Base-by-base conservation (phyloP, 2,329 filamentous ascomycete species). In the Botrytis fabae region DNA sequence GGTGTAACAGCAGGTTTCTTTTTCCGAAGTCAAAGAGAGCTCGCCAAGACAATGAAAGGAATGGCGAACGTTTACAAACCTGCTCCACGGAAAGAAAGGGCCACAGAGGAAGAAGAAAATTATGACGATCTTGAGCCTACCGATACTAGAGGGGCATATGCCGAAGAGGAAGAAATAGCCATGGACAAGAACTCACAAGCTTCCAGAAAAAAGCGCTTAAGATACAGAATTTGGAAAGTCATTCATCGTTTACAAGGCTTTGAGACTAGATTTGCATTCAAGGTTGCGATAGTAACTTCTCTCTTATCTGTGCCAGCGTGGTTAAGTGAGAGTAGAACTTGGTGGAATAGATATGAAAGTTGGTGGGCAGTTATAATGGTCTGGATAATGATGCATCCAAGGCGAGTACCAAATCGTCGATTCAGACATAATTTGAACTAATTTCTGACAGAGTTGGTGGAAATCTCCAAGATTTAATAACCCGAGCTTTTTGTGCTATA, bases 381-480 rank as follows among this genome's bases (percentile, higher is more conserved):
- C 18, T 75, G 74, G 74, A 65, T 75, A 40, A 75, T 75, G 74
- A 86, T 85, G 81, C 85, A 86, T 73, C 84, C 85, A 63, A 81
- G 83, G 84, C 84, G 75, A 78, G 81, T 70, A 18, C 28, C n/a
- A 25, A 22, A 42, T 69, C 57, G 60, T 63, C 38, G 18, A 42
- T 10, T 25, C 16, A 6, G 9, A 42, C n/a, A 20, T 4, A 38
- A 38, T 22, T 44, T 20, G 28, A 46, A 42, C 51, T 75, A 28
- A 69, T 9, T 14, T 46, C 25, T 64, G 14, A 69, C 16, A 82
- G 86, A 65, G 86, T 88, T 3, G 88, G 88, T 16, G 88, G 88
- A 16, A 90, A 89, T 71, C 77, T 88, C 14, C 86, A 88, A 76
- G 88, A 90, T 78, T 81, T 90, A 35, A 78, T 88, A n/a, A 85